phyloP scores from a whole-genome alignment of 805 yeast genomes.

The Yarrowia porcina region DNA sequence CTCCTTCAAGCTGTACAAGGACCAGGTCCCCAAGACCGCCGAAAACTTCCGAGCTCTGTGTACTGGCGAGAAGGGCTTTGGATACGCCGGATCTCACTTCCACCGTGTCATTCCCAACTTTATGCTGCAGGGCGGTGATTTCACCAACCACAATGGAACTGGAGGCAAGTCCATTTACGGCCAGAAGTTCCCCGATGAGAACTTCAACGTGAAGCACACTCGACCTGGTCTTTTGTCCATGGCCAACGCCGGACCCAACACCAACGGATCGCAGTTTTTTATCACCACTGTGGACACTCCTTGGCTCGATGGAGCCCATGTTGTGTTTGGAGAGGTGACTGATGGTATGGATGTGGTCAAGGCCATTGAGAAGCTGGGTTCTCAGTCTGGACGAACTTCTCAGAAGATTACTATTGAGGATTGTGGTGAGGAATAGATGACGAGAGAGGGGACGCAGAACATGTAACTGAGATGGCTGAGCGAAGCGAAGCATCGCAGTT shows the following conservation, averaged over 20 bases:
- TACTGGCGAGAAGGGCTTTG: conserved; percentile 94
- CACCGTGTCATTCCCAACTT: conserved; percentile 96
- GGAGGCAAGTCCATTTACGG: conserved; percentile 91
- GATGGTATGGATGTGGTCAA: conserved; percentile 84
- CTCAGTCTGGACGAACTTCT: conserved; percentile 62
- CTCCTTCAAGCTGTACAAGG: conserved; percentile 79
- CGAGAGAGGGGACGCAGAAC: no score
- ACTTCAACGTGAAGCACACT: conserved; percentile 65
- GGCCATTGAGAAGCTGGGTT: conserved; percentile 76
- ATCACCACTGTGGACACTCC: conserved; percentile 85
- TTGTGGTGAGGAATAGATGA: conserved; percentile 49
- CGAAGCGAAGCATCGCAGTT: no score
- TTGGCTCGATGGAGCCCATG: conserved; percentile 93
- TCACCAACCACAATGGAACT: conserved; percentile 80
- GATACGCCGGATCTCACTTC: conserved; percentile 82
- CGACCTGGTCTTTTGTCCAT: conserved; percentile 82
- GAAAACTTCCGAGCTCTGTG: conserved; percentile 93
- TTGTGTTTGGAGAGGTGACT: conserved; percentile 87
- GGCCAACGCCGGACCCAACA: conserved; percentile 98
- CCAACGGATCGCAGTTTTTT: conserved; percentile 97
- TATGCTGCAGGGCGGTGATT: conserved; percentile 96
- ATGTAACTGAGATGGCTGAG: no score
- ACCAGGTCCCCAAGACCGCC: conserved; percentile 87
- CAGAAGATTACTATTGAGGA: conserved; percentile 62
- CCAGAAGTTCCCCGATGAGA: conserved; percentile 71